Evolutionary conservation across 352 stramenopile genomes (phyloP), one percentile per base, ranked within the genome.

Genomic region (Aphanomyces euteiches): DNA sequence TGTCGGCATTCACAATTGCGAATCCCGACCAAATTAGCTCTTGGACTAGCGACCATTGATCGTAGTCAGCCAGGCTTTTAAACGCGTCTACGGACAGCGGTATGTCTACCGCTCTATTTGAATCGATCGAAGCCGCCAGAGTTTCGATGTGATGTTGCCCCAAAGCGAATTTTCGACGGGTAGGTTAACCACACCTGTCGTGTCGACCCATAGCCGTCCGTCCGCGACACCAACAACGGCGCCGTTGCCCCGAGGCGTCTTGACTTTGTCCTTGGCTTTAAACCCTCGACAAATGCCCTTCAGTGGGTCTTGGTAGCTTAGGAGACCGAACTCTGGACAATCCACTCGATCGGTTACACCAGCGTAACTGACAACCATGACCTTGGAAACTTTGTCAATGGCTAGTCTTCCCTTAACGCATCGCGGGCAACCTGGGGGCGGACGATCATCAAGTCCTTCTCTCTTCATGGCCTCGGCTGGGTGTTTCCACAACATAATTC

Each of bases 161-260:
- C 71, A 56, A 48, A 34, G 3, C 80, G 78, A 13, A 94, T 39
- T 40, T 88, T 85, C 8, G 78, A 89, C 37, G 83, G 80, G 67
- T 94, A 79, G 56, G 90, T 84, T 57, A 90, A 92, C 90, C 90
- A 96, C 85, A 1, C 77, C 85, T 21, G 96, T 89, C 0, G 95
- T 79, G 66, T 93, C 77, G 7, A 95, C 77, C 90, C 90, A 96
- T 7, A 95, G 61, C 4, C 83, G 77, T 12, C 75, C 72, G 38
- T 81, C 75, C 3, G 82, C 80, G 7, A 89, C 77, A 0, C 90
- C 90, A 3, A 93, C 47, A 0, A 96, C 78, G 7, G 75, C 74
- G 1, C 85, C 90, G 66, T 87, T 85, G 0, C 90, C 90, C 19
- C 90, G 79, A 66, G 80, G 73, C 2, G 85, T 95, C 1, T 84